Evolutionary conservation across 2,329 filamentous ascomycete species (phyloP), one percentile per base, ranked within the genome.

Genomic region (Pseudocercospora ulei): DNA sequence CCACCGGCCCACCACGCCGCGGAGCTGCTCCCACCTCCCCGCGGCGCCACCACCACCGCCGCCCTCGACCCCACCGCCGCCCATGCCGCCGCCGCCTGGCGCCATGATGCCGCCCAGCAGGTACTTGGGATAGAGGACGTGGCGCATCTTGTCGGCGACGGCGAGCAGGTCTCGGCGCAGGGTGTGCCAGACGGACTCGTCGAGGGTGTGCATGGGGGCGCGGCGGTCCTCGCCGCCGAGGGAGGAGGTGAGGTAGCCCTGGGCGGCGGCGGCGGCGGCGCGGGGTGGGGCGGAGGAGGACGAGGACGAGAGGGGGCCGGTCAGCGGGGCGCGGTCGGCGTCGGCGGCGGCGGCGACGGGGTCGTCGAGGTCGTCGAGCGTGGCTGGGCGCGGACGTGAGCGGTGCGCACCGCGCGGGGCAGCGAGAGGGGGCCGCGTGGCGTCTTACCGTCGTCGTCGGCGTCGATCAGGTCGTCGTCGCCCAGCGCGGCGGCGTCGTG

Each of bases 111-210:
- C 76, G 25, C 76, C 76, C 14, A 98, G 79, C 33, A 98, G 72
- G 66, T 96, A 96, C 58, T 87, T 87, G 11, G 90, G 90, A 65
- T 85, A 98, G 44, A 98, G 75, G 24, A 98, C 90, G 69, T 95
- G 88, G 62, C 83, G 80, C 79, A 98, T 85, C 72, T 98, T 98
- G 65, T 84, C 82, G 88, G 90, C 96, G 22, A 96, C 85, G 16
- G 86, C 90, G 5, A 88, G 65, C 50, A 98, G 67, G 62, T 98
- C 90, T 51, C 90, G 80, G 36, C 82, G 84, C 44, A 98, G 70
- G n/a, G 90, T 98, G 27, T 88, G 84, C 90, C 90, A 98, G 25
- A 98, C 90, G 1, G 78, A 80, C 66, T 98, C 90, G 63, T 98
- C 90, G 62, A 98, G 92, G 29, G 90, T 98, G 65, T 92, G 93